Evolutionary conservation across 1,284 basidiomycete genomes (phyloP).

Genomic region (Austropuccinia psidii): DNA sequence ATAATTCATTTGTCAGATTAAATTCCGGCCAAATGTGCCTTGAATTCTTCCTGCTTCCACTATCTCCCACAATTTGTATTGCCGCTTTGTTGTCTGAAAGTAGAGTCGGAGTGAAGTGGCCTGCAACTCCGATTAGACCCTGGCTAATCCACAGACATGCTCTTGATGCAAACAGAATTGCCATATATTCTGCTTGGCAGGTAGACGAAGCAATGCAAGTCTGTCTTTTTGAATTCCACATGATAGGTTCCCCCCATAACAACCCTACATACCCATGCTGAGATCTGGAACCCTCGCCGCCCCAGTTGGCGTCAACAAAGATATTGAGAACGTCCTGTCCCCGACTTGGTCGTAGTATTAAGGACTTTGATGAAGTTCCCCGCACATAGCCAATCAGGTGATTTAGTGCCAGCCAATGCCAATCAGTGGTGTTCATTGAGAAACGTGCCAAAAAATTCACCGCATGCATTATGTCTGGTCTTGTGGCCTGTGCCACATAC

Average conservation of each 20-base stretch:
- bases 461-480: neutral
- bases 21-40: neutral
- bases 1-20: neutral
- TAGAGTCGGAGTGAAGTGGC: neutral
- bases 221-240: neutral
- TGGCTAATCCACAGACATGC: neutral
- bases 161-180: neutral
- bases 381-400: neutral
- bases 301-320: neutral
- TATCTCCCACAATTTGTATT: neutral
- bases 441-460: slow-evolving; percentile 1
- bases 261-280: neutral
- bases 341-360: neutral
- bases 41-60: neutral
- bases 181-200: neutral
- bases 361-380: neutral
- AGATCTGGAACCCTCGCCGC: neutral
- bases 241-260: neutral
- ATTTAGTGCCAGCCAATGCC: neutral
- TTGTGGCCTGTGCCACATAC: neutral
- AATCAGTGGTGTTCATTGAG: neutral
- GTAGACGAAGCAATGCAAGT: neutral
- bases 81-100: neutral
- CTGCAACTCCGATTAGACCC: neutral
- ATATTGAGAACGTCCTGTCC: neutral